phyloP scores from a whole-genome alignment of 805 yeast species.

The Candida alai region DNA sequence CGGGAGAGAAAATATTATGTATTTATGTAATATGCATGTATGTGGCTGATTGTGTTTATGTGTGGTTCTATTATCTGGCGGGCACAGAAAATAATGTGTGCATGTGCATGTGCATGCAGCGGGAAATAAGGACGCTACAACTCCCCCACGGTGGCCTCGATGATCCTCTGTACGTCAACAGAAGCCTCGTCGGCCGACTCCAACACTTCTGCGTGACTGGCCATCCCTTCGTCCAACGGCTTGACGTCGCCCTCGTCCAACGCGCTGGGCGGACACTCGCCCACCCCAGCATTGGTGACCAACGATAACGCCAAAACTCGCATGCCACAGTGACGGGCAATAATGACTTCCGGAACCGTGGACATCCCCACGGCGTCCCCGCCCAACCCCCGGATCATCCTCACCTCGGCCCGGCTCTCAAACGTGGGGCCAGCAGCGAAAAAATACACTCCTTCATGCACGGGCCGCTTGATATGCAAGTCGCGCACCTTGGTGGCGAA shows the following conservation, averaged over 20 bases:
- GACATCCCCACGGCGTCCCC: slow-evolving; percentile 98
- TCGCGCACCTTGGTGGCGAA: slow-evolving; percentile 53
- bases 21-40: too few relatives aligned
- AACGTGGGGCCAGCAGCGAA: slow-evolving; percentile 92
- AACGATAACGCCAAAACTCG: slow-evolving; percentile 79
- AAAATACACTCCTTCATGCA: slow-evolving; percentile 84
- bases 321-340: slow-evolving; percentile 86
- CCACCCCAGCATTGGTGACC: slow-evolving; percentile 80
- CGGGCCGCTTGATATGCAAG: slow-evolving; percentile 48
- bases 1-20: too few relatives aligned
- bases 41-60: too few relatives aligned
- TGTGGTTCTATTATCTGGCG: too few relatives aligned
- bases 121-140: too few relatives aligned
- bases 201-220: slow-evolving; percentile 88
- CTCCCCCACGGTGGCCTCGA: slow-evolving; percentile 57
- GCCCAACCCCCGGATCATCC: slow-evolving; percentile 66
- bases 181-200: slow-evolving; percentile 81
- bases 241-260: slow-evolving; percentile 49
- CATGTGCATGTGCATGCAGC: too few relatives aligned
- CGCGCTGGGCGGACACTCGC: slow-evolving; percentile 65
- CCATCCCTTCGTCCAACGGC: slow-evolving; percentile 67
- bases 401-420: slow-evolving; percentile 89
- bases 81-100: too few relatives aligned
- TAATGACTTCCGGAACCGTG: slow-evolving; percentile 92
- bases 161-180: slow-evolving; percentile 66